Conservation (phyloP, 2,329 filamentous ascomycete species). For the Pestalotiopsis sp. region DNA sequence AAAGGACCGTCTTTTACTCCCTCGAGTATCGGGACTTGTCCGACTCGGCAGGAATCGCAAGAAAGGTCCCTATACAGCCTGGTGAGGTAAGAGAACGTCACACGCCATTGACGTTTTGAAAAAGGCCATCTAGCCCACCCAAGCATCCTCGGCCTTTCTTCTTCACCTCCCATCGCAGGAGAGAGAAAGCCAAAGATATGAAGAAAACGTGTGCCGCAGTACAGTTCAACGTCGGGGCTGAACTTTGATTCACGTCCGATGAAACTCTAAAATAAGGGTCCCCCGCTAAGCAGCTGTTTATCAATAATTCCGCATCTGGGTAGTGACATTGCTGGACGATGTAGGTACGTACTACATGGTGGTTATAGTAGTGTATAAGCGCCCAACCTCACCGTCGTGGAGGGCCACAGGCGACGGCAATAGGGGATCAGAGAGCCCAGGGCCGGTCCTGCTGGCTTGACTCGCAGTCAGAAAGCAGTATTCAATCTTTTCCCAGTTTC, state of each 20-base stretch:
- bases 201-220: neutral
- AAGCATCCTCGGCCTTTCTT: neutral
- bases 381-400: too few species aligned
- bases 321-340: too few species aligned
- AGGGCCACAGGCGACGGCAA: too few species aligned
- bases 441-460: too few species aligned
- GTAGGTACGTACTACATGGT: too few species aligned
- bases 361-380: too few species aligned
- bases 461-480: too few species aligned
- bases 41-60: neutral
- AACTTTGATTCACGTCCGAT: neutral
- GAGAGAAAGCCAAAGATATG: neutral
- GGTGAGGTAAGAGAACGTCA: neutral
- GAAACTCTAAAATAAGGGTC: neutral
- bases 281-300: too few species aligned
- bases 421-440: too few species aligned
- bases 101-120: neutral
- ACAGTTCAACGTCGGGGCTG: conserved; percentile 9
- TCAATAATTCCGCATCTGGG: too few species aligned
- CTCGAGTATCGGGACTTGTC: neutral
- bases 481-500: too few species aligned
- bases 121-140: neutral
- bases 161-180: neutral
- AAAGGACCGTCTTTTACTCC: neutral
- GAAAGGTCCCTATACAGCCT: neutral